phyloP scores from a whole-genome alignment of 306 rosid genomes.

The Glycine tomentella region DNA sequence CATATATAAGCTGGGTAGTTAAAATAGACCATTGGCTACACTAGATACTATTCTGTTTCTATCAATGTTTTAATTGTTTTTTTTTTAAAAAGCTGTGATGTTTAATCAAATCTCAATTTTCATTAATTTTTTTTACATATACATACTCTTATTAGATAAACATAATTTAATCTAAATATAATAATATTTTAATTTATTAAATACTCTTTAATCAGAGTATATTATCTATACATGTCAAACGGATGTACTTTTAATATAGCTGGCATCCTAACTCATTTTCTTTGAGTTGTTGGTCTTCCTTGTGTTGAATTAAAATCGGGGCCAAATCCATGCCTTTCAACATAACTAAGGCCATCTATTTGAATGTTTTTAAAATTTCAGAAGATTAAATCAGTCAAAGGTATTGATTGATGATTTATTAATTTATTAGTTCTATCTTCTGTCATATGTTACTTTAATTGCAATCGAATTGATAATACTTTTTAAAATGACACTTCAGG shows the following conservation, averaged over 20 bases:
- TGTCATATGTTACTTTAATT: not conserved
- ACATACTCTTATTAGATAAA: too few relatives aligned
- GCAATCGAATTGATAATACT: not conserved
- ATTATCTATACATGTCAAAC: too few relatives aligned
- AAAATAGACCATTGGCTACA: too few relatives aligned
- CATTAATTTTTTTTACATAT: too few relatives aligned
- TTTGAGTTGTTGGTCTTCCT: not conserved
- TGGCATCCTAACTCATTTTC: not conserved
- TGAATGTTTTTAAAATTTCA: not conserved
- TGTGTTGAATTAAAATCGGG: too few relatives aligned
- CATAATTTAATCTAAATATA: not conserved
- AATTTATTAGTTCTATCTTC: not conserved
- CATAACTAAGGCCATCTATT: not conserved
- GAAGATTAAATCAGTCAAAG: not conserved
- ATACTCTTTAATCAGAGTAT: not conserved
- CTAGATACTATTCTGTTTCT: not conserved
- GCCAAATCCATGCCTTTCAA: not conserved
- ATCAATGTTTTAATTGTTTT: not conserved
- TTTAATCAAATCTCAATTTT: too few relatives aligned
- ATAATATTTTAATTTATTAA: too few relatives aligned
- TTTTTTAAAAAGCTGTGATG: too few relatives aligned
- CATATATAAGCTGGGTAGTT: too few relatives aligned
- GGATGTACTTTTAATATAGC: not conserved
- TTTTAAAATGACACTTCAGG: not conserved
- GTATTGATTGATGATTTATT: not conserved